Percentiles rank a stretch among this genome's conserved stretches.
Conservation (phyloP, 2,329 filamentous ascomycete genomes). For the Fusarium sp. region DNA sequence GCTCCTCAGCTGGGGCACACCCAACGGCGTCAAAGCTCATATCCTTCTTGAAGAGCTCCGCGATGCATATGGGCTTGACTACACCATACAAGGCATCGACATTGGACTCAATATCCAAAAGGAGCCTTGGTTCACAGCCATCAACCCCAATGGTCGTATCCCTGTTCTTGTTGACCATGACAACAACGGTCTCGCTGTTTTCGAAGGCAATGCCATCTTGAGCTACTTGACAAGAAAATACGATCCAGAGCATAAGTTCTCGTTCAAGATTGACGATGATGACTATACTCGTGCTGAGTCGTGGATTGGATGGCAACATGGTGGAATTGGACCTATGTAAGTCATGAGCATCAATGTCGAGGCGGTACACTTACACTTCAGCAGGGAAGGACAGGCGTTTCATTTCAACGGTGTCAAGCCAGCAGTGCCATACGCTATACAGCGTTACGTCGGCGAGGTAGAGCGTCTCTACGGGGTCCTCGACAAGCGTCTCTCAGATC, state of each 20-base stretch:
- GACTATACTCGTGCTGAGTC: conserved; percentile 51
- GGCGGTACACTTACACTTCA: conserved; percentile 26
- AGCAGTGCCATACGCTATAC: conserved; percentile 75
- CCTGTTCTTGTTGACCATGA: conserved; percentile 76
- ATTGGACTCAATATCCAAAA: conserved; percentile 74
- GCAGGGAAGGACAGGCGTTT: conserved; percentile 79
- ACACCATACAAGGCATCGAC: conserved; percentile 69
- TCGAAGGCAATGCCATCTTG: conserved; percentile 81
- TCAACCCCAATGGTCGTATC: conserved; percentile 74
- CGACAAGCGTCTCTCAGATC: conserved; percentile 69
- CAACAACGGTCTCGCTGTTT: conserved; percentile 70
- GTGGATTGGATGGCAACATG: conserved; percentile 79
- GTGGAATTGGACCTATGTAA: conserved; percentile 74
- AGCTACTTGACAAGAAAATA: conserved; percentile 80
- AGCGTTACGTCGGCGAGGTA: conserved; percentile 81
- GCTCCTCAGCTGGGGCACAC: conserved; percentile 68
- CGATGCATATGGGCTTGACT: conserved; percentile 71
- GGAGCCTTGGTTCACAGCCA: conserved; percentile 72
- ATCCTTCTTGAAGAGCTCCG: conserved; percentile 75
- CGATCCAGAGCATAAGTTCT: conserved; percentile 65
- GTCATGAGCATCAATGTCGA: not conserved
- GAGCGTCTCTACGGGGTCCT: conserved; percentile 79
- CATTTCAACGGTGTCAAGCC: conserved; percentile 78
- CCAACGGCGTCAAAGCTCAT: conserved; percentile 67
- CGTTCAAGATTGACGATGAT: conserved; percentile 53